These are phyloP conservation scores for Trichoderma lentiforme DNA, from an alignment of 2,329 filamentous ascomycete genomes.

Conservation along the genomic window DNA sequence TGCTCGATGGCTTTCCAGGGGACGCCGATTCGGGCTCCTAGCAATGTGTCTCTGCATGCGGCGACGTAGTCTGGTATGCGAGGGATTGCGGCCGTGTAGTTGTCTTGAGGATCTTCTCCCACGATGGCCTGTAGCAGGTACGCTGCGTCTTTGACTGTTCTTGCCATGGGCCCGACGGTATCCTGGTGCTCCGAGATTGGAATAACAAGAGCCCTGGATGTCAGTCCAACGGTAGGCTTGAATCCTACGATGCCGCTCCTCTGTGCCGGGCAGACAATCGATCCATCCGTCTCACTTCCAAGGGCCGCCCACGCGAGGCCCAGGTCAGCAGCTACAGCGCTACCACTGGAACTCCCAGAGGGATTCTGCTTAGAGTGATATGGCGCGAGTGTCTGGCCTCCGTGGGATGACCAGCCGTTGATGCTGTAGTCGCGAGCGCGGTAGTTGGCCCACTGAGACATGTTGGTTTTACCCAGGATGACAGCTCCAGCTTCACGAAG, in stretches of 20 bases:
- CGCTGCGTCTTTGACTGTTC: conserved; percentile 61
- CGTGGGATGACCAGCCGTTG: conserved; percentile 62
- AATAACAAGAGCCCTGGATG: conserved; percentile 59
- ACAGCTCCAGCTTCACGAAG: conserved; percentile 58
- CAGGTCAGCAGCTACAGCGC: conserved; percentile 56
- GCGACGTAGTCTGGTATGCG: conserved; percentile 55
- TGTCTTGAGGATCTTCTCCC: conserved; percentile 57
- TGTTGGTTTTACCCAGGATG: conserved; percentile 61
- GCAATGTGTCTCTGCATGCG: conserved; percentile 53
- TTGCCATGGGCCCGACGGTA: conserved; percentile 59
- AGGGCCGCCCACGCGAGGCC: conserved; percentile 57
- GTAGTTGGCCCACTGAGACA: conserved; percentile 63
- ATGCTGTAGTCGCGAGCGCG: conserved; percentile 51
- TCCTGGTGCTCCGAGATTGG: conserved; percentile 62
- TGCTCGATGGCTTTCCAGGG: conserved; percentile 56
- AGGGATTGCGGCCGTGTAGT: conserved; percentile 50
- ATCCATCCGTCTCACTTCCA: conserved; percentile 55
- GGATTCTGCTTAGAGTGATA: conserved; percentile 62
- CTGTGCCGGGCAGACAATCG: conserved; percentile 53
- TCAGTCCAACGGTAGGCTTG: conserved; percentile 65
- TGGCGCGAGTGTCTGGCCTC: conserved; percentile 58
- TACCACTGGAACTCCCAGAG: conserved; percentile 58
- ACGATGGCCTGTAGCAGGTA: conserved; percentile 60
- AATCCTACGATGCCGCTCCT: conserved; percentile 62
- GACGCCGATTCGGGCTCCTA: conserved; percentile 59